Base-by-base conservation (phyloP, 2,329 filamentous ascomycete species). In the Colletotrichum sp. region DNA sequence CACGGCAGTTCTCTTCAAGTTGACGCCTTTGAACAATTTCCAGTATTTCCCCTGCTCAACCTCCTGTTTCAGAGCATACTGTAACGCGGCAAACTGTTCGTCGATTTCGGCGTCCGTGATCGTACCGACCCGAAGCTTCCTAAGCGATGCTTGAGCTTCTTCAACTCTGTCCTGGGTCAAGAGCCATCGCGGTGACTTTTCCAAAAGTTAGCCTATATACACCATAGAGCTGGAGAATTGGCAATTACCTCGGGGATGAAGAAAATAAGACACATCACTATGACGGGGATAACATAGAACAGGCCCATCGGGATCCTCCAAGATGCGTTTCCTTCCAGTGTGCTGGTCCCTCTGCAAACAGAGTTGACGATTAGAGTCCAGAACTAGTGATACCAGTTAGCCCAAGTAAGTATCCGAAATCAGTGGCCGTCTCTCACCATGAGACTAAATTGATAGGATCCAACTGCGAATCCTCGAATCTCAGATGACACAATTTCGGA, bases 261-360 rank as follows among this genome's bases (percentile, higher is more conserved):
- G 72, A 78, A 80, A 34, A 79, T 77, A 21, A 74, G 57, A 27
- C 59, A 64, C 15, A 79, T 67, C n/a, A 84, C 75, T 21, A 82
- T 77, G n/a, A 75, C 69, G 4, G 82, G 81, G 15, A 84, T 77
- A 43, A 81, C 75, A 55, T 80, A 83, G 75, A 83, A 84, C 1
- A 83, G 70, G 0, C 82, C 82, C 15, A 81, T 77, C 0, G 82
- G 83, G 31, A 85, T 82, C 8, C 76, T 73, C 78, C 80, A 86
- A 3, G 82, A 79, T 2, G 76, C 76, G 62, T 82, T 80, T 13
- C 78, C 78, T 0, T 75, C 61, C 24, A 83, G 65, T 1, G 78
- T 66, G 76, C 80, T 72, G 68, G 80, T 81, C 76, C 82, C 63
- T 76, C 79, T 66, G 79, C 81, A 78, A 74, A 81, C 72, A 29